A percentile compares a stretch with the other conserved stretches of the same genome.
These are phyloP conservation scores for Pilasporangium apinafurcum DNA, from an alignment of 352 stramenopile genomes.

Conservation along the genomic window DNA sequence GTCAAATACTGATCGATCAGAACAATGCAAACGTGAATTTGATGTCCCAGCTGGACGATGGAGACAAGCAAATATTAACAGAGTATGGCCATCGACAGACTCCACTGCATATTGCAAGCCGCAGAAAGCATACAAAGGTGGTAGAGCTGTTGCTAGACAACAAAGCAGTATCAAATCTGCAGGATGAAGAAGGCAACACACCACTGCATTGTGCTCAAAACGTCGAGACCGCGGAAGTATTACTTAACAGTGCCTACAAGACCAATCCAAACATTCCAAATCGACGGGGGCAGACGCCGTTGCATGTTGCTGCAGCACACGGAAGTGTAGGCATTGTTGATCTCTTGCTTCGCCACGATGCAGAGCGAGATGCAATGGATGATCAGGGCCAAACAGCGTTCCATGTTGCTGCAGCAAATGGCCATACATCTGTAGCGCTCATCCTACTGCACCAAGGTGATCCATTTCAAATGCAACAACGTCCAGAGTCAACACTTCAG, in stretches of 20 bases:
- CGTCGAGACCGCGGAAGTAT: slow-evolving; percentile 54
- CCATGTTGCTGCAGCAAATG: slow-evolving; percentile 71
- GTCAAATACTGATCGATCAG: slow-evolving; percentile 61
- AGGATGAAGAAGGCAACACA: slow-evolving; percentile 78
- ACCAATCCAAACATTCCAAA: slow-evolving; percentile 84
- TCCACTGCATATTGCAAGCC: slow-evolving; percentile 72
- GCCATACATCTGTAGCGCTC: slow-evolving; percentile 65
- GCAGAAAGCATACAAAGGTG: slow-evolving; percentile 51
- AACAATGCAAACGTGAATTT: slow-evolving; percentile 62
- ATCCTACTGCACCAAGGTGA: slow-evolving; percentile 71
- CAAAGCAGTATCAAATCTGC: slow-evolving; percentile 64
- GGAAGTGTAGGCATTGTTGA: slow-evolving; percentile 77
- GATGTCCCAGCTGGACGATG: slow-evolving; percentile 71
- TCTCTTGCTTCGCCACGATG: slow-evolving; percentile 60
- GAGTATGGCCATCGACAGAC: slow-evolving; percentile 71
- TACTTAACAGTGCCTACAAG: slow-evolving; percentile 48
- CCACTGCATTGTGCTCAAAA: slow-evolving; percentile 63
- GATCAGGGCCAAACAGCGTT: slow-evolving; percentile 83
- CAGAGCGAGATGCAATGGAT: slow-evolving; percentile 68
- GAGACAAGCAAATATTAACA: slow-evolving; percentile 66
- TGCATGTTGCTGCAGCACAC: slow-evolving; percentile 63
- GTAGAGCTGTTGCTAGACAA: slow-evolving; percentile 62
- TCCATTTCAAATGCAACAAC: slow-evolving; percentile 8
- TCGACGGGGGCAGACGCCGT: slow-evolving; percentile 51
- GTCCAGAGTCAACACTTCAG: neutral